A percentile compares a stretch with the other conserved stretches of the same genome.
phyloP scores from a whole-genome alignment of 2,329 filamentous ascomycete genomes.

The Penicillium sp. region DNA sequence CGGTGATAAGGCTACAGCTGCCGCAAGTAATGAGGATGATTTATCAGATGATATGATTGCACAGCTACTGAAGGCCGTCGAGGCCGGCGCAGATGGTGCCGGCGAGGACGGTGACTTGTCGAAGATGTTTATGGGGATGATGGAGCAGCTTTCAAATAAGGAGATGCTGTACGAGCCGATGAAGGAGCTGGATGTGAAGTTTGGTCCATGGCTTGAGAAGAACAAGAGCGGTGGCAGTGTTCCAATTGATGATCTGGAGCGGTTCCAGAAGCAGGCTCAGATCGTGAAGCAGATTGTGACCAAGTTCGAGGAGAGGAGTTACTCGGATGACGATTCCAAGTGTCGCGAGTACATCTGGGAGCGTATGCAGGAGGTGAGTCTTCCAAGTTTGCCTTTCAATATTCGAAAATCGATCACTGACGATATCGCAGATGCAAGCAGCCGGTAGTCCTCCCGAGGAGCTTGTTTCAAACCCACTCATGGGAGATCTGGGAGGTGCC shows the following conservation, averaged over 20 bases:
- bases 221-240: slow-evolving; percentile 65
- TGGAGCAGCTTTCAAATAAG: slow-evolving; percentile 98
- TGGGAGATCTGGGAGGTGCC: slow-evolving; percentile 74
- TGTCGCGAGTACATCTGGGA: slow-evolving; percentile 94
- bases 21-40: slow-evolving; percentile 62
- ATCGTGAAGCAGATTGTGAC: slow-evolving; percentile 83
- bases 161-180: slow-evolving; percentile 98
- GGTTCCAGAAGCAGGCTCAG: slow-evolving; percentile 78
- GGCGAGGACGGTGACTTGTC: slow-evolving; percentile 83
- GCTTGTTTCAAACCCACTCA: slow-evolving; percentile 61
- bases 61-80: slow-evolving; percentile 90
- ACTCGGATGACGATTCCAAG: slow-evolving; percentile 76
- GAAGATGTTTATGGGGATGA: slow-evolving; percentile 95
- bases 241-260: slow-evolving; percentile 68
- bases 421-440: slow-evolving; percentile 82
- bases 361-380: slow-evolving; percentile 89
- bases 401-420: slow-evolving; percentile 9
- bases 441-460: slow-evolving; percentile 88
- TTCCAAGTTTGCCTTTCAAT: not conserved
- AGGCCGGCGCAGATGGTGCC: slow-evolving; percentile 59
- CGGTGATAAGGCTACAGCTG: slow-evolving; percentile 78
- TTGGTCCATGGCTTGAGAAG: slow-evolving; percentile 82
- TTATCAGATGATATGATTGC: slow-evolving; percentile 79
- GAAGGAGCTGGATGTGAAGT: slow-evolving; percentile 94
- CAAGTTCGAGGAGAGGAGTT: slow-evolving; percentile 81